Evolutionary conservation across 2,329 filamentous ascomycete species (phyloP).

Genomic region (Fusarium clavum): DNA sequence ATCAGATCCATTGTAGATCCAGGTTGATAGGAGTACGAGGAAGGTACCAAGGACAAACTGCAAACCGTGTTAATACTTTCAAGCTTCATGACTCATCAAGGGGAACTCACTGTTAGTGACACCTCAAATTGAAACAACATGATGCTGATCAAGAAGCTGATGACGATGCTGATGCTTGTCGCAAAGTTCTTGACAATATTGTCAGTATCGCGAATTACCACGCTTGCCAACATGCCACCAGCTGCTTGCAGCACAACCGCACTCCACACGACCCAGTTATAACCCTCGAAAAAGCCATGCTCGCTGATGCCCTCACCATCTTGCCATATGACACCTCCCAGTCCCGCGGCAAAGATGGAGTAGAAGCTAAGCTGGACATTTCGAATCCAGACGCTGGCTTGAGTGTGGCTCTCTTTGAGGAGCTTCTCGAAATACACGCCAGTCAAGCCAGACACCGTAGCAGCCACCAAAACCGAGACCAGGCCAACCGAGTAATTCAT

Average conservation of each 20-base stretch:
- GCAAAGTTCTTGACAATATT: constrained; percentile 96
- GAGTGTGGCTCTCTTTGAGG: constrained; percentile 82
- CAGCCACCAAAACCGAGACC: constrained; percentile 80
- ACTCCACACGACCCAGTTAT: constrained; percentile 91
- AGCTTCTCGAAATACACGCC: constrained; percentile 93
- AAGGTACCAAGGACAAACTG: constrained; percentile 86
- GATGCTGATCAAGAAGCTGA: constrained; percentile 87
- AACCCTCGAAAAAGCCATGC: constrained; percentile 93
- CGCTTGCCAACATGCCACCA: constrained; percentile 79
- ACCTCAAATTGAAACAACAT: constrained; percentile 86
- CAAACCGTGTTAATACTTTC: constrained; percentile 5
- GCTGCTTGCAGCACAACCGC: constrained; percentile 85
- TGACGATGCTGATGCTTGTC: constrained; percentile 88
- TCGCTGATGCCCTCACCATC: constrained; percentile 86
- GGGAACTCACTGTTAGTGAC: constrained; percentile 73
- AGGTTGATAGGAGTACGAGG: constrained; percentile 84
- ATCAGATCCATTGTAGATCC: constrained; percentile 81
- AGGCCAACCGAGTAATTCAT: constrained; percentile 87
- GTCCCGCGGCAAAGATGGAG: constrained; percentile 87
- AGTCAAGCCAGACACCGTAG: constrained; percentile 83
- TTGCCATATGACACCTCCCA: constrained; percentile 86
- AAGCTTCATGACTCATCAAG: background rate
- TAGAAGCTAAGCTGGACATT: constrained; percentile 97
- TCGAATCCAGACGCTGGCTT: constrained; percentile 88
- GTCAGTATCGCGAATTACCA: constrained; percentile 57